These are phyloP conservation scores for Ogataea nonfermentans DNA, from an alignment of 805 yeast species.

Conservation along the genomic window DNA sequence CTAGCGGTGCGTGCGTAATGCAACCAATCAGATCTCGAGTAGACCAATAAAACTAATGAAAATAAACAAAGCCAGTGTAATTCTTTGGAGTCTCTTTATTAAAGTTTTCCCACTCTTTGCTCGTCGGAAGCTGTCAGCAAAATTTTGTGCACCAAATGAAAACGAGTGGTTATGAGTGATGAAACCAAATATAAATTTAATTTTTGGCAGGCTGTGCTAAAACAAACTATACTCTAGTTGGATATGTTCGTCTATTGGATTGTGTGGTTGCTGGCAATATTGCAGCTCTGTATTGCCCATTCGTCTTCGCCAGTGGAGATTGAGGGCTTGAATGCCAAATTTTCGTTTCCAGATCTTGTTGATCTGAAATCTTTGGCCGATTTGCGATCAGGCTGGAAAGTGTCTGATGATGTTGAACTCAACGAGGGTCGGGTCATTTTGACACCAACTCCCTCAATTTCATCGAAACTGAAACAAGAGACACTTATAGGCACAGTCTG, in stretches of 20 bases:
- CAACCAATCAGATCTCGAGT: slow-evolving; percentile 12
- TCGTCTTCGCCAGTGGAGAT: slow-evolving; percentile 7
- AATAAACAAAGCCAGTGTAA: slow-evolving; percentile 5
- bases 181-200: neutral
- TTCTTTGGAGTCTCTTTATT: slow-evolving; percentile 4
- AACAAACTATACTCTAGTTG: neutral
- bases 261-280: slow-evolving; percentile 3
- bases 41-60: slow-evolving; percentile 5
- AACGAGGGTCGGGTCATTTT: slow-evolving; percentile 54
- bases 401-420: slow-evolving; percentile 38
- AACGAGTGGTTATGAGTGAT: slow-evolving; percentile 7
- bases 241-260: slow-evolving; percentile 2
- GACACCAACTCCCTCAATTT: slow-evolving; percentile 41
- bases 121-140: slow-evolving; percentile 13
- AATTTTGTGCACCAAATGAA: slow-evolving; percentile 8
- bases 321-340: slow-evolving; percentile 1
- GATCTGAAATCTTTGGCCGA: slow-evolving; percentile 22
- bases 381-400: slow-evolving; percentile 47
- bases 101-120: slow-evolving; percentile 13
- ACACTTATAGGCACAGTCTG: slow-evolving; percentile 45
- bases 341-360: slow-evolving; percentile 30
- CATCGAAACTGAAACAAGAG: slow-evolving; percentile 25
- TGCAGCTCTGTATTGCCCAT: slow-evolving; percentile 4
- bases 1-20: slow-evolving; percentile 1
- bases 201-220: neutral